Conservation (phyloP, 2,329 filamentous ascomycete species). For the Paraphaeosphaeria minitans region DNA sequence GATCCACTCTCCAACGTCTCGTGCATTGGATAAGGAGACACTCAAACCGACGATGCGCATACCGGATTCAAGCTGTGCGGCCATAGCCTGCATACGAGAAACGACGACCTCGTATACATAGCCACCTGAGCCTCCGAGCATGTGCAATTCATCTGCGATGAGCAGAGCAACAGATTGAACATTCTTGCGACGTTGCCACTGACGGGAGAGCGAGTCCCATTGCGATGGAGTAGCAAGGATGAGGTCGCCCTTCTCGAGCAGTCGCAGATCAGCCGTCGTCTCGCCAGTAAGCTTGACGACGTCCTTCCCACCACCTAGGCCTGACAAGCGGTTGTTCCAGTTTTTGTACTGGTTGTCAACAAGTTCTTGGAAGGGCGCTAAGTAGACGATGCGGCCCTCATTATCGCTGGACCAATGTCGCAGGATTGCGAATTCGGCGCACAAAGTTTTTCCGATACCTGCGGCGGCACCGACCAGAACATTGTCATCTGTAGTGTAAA, state of each 20-base stretch:
- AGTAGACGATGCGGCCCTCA: conserved; percentile 83
- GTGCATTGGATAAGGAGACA: conserved; percentile 89
- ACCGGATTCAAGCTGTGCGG: conserved; percentile 80
- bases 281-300: conserved; percentile 95
- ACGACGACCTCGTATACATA: conserved; percentile 96
- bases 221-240: conserved; percentile 91
- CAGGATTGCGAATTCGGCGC: conserved; percentile 90
- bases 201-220: conserved; percentile 94
- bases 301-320: conserved; percentile 79
- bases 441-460: conserved; percentile 95
- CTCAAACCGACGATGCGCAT: conserved; percentile 88
- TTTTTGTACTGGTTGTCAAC: conserved; percentile 81
- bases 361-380: conserved; percentile 93
- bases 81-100: conserved; percentile 97
- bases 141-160: conserved; percentile 93
- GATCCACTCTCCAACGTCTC: conserved; percentile 96
- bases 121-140: conserved; percentile 83
- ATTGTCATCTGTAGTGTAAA: conserved; percentile 90
- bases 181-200: conserved; percentile 97
- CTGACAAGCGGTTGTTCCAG: conserved; percentile 79
- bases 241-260: conserved; percentile 85
- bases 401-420: conserved; percentile 80
- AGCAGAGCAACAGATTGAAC: conserved; percentile 88
- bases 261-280: conserved; percentile 85
- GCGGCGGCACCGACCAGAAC: conserved; percentile 92